These are phyloP conservation scores for Picochlorum sp. DNA, from an alignment of 139 green algal genomes.

Conservation along the genomic window DNA sequence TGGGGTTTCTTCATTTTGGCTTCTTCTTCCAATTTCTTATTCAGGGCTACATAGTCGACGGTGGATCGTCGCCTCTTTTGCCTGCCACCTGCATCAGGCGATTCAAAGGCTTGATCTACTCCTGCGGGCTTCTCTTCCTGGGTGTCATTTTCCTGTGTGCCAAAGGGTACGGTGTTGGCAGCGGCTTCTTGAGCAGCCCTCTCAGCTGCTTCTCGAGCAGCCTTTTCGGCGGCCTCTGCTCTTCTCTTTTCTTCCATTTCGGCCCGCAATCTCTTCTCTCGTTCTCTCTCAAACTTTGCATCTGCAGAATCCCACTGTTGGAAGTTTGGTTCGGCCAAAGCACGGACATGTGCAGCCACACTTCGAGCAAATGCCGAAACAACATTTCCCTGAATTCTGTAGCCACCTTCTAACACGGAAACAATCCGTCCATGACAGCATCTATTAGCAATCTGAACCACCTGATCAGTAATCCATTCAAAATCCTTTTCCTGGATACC, in stretches of 20 bases:
- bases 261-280: slow-evolving; percentile 27
- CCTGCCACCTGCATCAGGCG: slow-evolving; percentile 3
- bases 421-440: slow-evolving; percentile 77
- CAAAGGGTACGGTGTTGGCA: not conserved
- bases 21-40: slow-evolving; percentile 58
- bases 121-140: not conserved
- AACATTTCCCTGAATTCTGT: slow-evolving; percentile 72
- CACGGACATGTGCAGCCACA: slow-evolving; percentile 76
- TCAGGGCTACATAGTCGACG: slow-evolving; percentile 69
- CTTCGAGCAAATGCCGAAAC: slow-evolving; percentile 74
- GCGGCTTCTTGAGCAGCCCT: not conserved
- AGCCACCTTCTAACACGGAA: slow-evolving; percentile 81
- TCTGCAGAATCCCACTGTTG: slow-evolving; percentile 35
- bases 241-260: slow-evolving; percentile 17
- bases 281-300: slow-evolving; percentile 33
- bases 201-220: not conserved
- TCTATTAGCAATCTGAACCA: slow-evolving; percentile 56
- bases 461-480: slow-evolving; percentile 81
- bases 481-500: slow-evolving; percentile 78
- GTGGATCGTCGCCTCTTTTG: slow-evolving; percentile 42
- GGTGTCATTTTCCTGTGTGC: not conserved
- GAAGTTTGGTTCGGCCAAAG: slow-evolving; percentile 44
- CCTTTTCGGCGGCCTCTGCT: slow-evolving; percentile 1
- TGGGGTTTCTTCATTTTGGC: no score
- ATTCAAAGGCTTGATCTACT: slow-evolving; percentile 1